Conservation (phyloP, 306 rosid species). For the Lathyrus tuberosus region DNA sequence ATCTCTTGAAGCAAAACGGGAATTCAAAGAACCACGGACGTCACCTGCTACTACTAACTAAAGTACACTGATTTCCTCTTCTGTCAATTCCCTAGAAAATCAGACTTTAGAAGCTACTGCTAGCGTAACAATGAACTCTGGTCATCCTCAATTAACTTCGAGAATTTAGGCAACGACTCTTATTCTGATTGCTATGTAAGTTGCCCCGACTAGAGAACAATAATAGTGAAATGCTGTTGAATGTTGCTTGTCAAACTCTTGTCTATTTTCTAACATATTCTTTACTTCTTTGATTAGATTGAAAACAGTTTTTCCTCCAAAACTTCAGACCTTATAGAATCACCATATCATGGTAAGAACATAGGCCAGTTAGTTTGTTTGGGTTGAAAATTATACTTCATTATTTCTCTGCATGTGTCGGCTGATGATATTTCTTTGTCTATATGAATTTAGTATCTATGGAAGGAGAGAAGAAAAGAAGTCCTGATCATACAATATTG, state of each 20-base stretch:
- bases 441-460: slow-evolving; percentile 44
- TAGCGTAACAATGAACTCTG: slow-evolving; percentile 42
- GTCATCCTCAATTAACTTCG: slow-evolving; percentile 39
- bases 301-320: slow-evolving; percentile 45
- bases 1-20: slow-evolving; percentile 88
- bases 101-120: slow-evolving; percentile 43
- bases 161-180: slow-evolving; percentile 37
- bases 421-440: slow-evolving; percentile 41
- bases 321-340: slow-evolving; percentile 40
- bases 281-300: slow-evolving; percentile 50
- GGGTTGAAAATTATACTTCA: slow-evolving; percentile 27
- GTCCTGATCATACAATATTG: slow-evolving; percentile 55
- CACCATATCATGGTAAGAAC: slow-evolving; percentile 57
- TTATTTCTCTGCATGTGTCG: slow-evolving; percentile 28
- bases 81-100: slow-evolving; percentile 45
- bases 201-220: slow-evolving; percentile 30
- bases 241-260: slow-evolving; percentile 13
- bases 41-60: slow-evolving; percentile 61
- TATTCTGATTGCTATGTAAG: slow-evolving; percentile 52
- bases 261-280: slow-evolving; percentile 3
- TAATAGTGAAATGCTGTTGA: slow-evolving; percentile 25
- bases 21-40: slow-evolving; percentile 76
- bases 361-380: slow-evolving; percentile 30
- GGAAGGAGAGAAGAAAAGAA: slow-evolving; percentile 41
- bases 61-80: slow-evolving; percentile 47